phyloP scores from a whole-genome alignment of 192 early-diverging fungal genomes.

The Linderina pennispora region DNA sequence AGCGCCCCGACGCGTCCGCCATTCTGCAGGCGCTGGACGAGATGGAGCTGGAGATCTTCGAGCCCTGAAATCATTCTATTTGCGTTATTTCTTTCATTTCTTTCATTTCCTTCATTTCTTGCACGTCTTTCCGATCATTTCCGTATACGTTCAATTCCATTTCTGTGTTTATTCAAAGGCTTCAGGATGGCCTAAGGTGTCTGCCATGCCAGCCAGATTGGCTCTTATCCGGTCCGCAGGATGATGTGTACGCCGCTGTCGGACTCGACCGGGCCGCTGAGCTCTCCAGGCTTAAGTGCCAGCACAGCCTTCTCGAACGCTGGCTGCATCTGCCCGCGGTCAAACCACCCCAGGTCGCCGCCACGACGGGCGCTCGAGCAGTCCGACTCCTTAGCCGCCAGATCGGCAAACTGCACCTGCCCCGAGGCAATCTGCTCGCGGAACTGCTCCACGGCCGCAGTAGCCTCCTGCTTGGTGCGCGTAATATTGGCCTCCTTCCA shows the following conservation, averaged over 20 bases:
- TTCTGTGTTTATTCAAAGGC: no score
- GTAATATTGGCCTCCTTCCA: slow-evolving; percentile 91
- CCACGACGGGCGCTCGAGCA: slow-evolving; percentile 85
- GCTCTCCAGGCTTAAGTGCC: slow-evolving; percentile 75
- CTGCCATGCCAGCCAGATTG: no score
- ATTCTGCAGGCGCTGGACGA: slow-evolving; percentile 28
- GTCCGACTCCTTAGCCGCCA: slow-evolving; percentile 79
- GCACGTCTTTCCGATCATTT: not conserved
- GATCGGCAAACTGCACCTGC: slow-evolving; percentile 55
- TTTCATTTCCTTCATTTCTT: not conserved
- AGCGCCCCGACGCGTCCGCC: slow-evolving; percentile 34
- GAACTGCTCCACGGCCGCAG: slow-evolving; percentile 59
- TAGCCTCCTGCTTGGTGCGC: slow-evolving; percentile 85
- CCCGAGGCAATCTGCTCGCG: slow-evolving; percentile 58
- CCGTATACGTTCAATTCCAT: not conserved
- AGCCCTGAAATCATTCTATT: slow-evolving; percentile 12
- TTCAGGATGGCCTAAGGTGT: no score
- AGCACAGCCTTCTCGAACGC: slow-evolving; percentile 87
- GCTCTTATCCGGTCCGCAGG: slow-evolving; percentile 69
- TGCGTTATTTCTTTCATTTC: not conserved
- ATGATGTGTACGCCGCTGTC: slow-evolving; percentile 95
- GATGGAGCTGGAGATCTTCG: slow-evolving; percentile 42
- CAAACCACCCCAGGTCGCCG: slow-evolving; percentile 89
- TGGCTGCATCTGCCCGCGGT: slow-evolving; percentile 83
- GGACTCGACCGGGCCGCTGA: slow-evolving; percentile 74